Base-by-base conservation (phyloP, 306 rosid species). In the Phaseolus lunatus region DNA sequence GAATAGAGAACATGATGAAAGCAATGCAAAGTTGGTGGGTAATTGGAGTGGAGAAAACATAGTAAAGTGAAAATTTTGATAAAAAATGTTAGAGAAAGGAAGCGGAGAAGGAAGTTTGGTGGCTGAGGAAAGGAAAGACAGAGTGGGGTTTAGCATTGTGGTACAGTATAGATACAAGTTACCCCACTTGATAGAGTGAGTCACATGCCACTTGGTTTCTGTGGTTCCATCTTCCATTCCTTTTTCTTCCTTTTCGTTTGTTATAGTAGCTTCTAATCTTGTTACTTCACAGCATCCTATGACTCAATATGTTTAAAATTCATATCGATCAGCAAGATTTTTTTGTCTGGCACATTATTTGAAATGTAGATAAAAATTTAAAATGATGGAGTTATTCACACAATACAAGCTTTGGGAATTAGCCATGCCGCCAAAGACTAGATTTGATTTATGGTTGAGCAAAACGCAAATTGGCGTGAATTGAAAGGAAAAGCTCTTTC, bases 131-230 rank as follows among this genome's bases (percentile, higher is more conserved):
- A 83, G 69, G 39, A 78, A 27, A 74, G 82, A 78, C 83, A 81
- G 26, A 27, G 89, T 84, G 89, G 88, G 89, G 86, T 75, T 52
- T 73, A 68, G 73, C 83, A 82, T 81, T 88, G 88, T 85, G 88
- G 87, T 76, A 80, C 6, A 33, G 2, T 62, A 76, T 57, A 82
- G 86, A 83, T 81, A 78, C 4, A 79, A 77, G 86, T 26, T 80
- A 83, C 85, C 89, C 97, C 91, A 87, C 91, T 79, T 82, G 92
- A 88, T 58, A 80, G 93, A 84, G 79, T 67, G 88, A 86, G 81
- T 82, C 94, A 89, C 91, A 87, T 87, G 94, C 79, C 57, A 33
- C 58, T 53, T 79, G 86, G 72, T 81, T 76, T 65, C 65, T 44
- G 49, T 76, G 78, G 67, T 77, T 76, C 72, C 67, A 31, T 61